Conservation (phyloP, 2,329 filamentous ascomycete genomes). For the Sclerotiophoma versabilis region DNA sequence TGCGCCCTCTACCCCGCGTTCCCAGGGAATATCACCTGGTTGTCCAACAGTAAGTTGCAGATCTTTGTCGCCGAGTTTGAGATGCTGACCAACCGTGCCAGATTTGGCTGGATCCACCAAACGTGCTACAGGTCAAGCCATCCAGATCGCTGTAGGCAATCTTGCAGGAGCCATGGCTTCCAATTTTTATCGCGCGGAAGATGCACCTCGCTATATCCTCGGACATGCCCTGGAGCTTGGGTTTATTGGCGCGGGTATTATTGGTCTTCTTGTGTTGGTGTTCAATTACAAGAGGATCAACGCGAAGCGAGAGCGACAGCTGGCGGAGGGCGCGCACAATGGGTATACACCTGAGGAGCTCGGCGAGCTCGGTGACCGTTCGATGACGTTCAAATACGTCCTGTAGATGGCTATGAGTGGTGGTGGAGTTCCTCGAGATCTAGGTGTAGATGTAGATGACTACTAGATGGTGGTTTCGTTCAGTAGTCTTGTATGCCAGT, state of each 20-base stretch:
- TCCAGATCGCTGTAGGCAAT: constrained; percentile 60
- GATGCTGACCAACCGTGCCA: constrained; percentile 43
- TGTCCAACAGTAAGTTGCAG: constrained; percentile 57
- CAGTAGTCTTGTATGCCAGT: constrained; percentile 59
- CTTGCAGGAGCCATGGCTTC: constrained; percentile 67
- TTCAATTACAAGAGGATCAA: constrained; percentile 66
- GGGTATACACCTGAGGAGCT: constrained; percentile 61
- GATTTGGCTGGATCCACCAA: constrained; percentile 62
- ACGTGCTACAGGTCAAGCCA: constrained; percentile 56
- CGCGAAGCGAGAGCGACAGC: constrained; percentile 56
- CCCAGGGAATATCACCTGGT: constrained; percentile 56
- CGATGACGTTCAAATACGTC: constrained; percentile 69
- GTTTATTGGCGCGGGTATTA: constrained; percentile 57
- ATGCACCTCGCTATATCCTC: constrained; percentile 59
- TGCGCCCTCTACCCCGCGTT: constrained; percentile 49
- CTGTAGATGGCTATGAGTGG: constrained; percentile 41
- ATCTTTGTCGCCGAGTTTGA: neutral
- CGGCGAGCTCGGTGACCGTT: constrained; percentile 66
- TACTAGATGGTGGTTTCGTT: constrained; percentile 11
- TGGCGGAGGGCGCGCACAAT: constrained; percentile 47
- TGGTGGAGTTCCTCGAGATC: neutral
- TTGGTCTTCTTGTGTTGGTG: constrained; percentile 54
- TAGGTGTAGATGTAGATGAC: neutral
- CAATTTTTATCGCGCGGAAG: constrained; percentile 69
- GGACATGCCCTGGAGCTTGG: constrained; percentile 61